phyloP scores from a whole-genome alignment of 352 stramenopile genomes.

The Phytopythium ostracodes region DNA sequence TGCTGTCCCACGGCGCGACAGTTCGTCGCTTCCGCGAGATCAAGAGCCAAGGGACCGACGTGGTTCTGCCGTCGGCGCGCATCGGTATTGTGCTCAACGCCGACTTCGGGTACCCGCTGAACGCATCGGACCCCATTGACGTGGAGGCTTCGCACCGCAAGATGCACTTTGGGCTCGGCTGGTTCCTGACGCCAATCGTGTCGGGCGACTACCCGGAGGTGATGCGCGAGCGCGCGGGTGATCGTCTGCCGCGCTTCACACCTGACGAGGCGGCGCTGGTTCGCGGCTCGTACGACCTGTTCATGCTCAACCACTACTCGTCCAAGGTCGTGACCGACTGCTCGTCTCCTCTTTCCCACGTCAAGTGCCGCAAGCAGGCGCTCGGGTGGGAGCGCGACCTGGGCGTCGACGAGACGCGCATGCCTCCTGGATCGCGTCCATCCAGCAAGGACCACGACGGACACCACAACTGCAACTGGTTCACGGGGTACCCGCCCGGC shows the following conservation, averaged over 20 bases:
- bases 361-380: slow-evolving; percentile 32
- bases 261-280: slow-evolving; percentile 61
- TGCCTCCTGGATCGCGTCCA: slow-evolving; percentile 54
- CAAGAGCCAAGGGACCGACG: slow-evolving; percentile 30
- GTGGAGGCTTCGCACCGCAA: slow-evolving; percentile 70
- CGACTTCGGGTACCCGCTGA: slow-evolving; percentile 75
- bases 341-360: slow-evolving; percentile 19
- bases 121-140: slow-evolving; percentile 40
- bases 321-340: slow-evolving; percentile 59
- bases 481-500: slow-evolving; percentile 45
- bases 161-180: slow-evolving; percentile 90
- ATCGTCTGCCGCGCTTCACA: slow-evolving; percentile 87
- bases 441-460: slow-evolving; percentile 32
- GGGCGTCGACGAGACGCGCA: slow-evolving; percentile 47
- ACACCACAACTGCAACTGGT: slow-evolving; percentile 42
- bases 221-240: slow-evolving; percentile 82
- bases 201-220: slow-evolving; percentile 88
- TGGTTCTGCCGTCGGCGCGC: slow-evolving; percentile 12
- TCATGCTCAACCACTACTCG: slow-evolving; percentile 95
- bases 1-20: slow-evolving; percentile 87
- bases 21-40: slow-evolving; percentile 82
- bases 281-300: slow-evolving; percentile 85
- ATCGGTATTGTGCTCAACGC: slow-evolving; percentile 90
- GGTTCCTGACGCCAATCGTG: slow-evolving; percentile 89
- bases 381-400: slow-evolving; percentile 46